Evolutionary conservation across 208 protist species (phyloP).

Genomic region (Acanthamoeba healyi): DNA sequence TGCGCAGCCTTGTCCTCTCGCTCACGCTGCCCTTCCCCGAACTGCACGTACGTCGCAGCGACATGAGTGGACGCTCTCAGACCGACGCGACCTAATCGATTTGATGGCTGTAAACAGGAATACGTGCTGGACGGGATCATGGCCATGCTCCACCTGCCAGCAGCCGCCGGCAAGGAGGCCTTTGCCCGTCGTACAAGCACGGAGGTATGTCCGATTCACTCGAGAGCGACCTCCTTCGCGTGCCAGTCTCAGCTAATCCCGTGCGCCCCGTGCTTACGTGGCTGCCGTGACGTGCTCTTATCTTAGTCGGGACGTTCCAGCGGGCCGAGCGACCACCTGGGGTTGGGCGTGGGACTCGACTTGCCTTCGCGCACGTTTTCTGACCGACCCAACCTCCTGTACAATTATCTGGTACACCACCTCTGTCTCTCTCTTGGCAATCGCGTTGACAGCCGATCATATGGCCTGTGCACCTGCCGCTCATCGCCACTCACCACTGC

Average conservation of each 20-base stretch:
- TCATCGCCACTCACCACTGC: too few species aligned
- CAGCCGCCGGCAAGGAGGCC: slow-evolving; percentile 27
- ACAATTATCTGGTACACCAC: slow-evolving; percentile 57
- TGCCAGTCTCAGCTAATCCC: too few species aligned
- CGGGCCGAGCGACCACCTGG: slow-evolving; percentile 6
- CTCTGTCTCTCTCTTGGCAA: too few species aligned
- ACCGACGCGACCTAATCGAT: not conserved
- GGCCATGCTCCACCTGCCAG: slow-evolving; percentile 53
- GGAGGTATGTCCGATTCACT: not conserved
- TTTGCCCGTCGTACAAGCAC: slow-evolving; percentile 3
- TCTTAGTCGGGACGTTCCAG: not conserved
- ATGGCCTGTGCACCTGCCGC: too few species aligned
- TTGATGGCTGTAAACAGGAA: slow-evolving; percentile 35
- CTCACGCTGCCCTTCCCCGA: slow-evolving; percentile 55
- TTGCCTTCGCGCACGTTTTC: slow-evolving; percentile 20
- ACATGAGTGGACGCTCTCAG: too few species aligned
- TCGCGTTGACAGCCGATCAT: too few species aligned
- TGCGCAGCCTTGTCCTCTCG: slow-evolving; percentile 45
- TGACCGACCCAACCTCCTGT: slow-evolving; percentile 43
- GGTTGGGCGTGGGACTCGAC: slow-evolving; percentile 44
- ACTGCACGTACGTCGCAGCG: slow-evolving; percentile 46
- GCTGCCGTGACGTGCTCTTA: not conserved
- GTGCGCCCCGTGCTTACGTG: not conserved
- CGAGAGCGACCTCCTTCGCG: too few species aligned
- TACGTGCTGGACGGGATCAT: slow-evolving; percentile 38